phyloP scores from a whole-genome alignment of 176 grass and related monocot genomes.

The Elymus sibiricus region DNA sequence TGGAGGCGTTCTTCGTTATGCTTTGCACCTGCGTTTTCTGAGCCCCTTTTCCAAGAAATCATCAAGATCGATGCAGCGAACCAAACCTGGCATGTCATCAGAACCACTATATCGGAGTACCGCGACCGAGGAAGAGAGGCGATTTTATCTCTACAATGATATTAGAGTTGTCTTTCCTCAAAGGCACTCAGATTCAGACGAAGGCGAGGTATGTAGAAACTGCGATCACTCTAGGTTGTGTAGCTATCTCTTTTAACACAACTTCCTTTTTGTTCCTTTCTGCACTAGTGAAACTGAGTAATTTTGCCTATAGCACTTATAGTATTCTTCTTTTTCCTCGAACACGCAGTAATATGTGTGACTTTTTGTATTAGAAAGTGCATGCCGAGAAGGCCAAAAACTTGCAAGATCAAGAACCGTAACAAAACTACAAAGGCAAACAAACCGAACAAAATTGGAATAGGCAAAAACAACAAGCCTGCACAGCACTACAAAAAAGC shows the following conservation, averaged over 20 bases:
- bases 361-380: too few species aligned
- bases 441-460: not conserved
- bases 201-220: slow-evolving; percentile 74
- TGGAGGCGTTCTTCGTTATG: slow-evolving; percentile 78
- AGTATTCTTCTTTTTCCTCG: not conserved
- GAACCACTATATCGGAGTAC: not conserved
- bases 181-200: slow-evolving; percentile 85
- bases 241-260: not conserved
- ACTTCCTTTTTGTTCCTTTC: not conserved
- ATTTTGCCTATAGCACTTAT: not conserved
- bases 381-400: not conserved
- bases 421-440: not conserved
- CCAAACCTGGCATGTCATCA: slow-evolving; percentile 59
- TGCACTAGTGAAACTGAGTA: not conserved
- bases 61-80: slow-evolving; percentile 54
- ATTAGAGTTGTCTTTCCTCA: slow-evolving; percentile 95
- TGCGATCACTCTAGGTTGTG: slow-evolving; percentile 10
- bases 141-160: slow-evolving; percentile 95
- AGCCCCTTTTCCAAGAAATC: slow-evolving; percentile 59
- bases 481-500: not conserved
- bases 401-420: not conserved
- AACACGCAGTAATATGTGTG: not conserved
- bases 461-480: not conserved
- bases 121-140: slow-evolving; percentile 41
- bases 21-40: slow-evolving; percentile 91